Evolutionary conservation across 1,139 yeast genomes (phyloP).

Genomic region (Groenewaldozyma sp.): DNA sequence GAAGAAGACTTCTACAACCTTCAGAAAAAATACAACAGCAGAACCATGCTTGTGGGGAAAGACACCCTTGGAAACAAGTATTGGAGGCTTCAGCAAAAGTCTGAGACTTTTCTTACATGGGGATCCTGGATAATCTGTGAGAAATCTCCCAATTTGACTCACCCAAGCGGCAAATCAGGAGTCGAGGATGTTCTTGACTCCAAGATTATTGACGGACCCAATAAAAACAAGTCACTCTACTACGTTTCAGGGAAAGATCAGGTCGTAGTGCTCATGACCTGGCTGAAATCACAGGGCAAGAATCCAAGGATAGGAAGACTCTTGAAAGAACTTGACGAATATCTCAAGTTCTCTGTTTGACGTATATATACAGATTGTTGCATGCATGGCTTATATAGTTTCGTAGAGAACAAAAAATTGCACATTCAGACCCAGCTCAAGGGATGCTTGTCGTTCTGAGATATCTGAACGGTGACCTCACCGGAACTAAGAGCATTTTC

Average conservation of each 20-base stretch:
- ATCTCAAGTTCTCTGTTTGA: constrained; percentile 5
- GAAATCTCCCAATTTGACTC: constrained; percentile 12
- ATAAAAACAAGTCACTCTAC: constrained; percentile 13
- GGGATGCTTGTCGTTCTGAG: constrained; percentile 3
- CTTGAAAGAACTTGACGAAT: constrained; percentile 12
- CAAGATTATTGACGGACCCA: constrained; percentile 1
- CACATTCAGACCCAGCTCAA: background rate
- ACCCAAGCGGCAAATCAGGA: constrained; percentile 8
- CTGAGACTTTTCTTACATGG: constrained; percentile 23
- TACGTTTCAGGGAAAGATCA: constrained; percentile 20
- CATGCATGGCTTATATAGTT: too few species aligned
- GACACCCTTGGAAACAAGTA: constrained; percentile 30
- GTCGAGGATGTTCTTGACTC: background rate
- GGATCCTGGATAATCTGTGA: constrained; percentile 30
- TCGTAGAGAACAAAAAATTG: too few species aligned
- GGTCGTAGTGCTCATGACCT: constrained; percentile 17
- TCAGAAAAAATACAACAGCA: constrained; percentile 22
- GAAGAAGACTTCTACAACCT: constrained; percentile 22
- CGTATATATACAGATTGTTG: background rate
- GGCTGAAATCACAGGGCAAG: constrained; percentile 20
- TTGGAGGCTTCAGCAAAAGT: constrained; percentile 32
- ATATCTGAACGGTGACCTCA: constrained; percentile 1
- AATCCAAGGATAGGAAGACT: constrained; percentile 3
- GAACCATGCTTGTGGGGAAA: constrained; percentile 28
- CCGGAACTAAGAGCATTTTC: constrained; percentile 6